Conservation (phyloP, 1,284 basidiomycete genomes). For the Xanthoconium separans region DNA sequence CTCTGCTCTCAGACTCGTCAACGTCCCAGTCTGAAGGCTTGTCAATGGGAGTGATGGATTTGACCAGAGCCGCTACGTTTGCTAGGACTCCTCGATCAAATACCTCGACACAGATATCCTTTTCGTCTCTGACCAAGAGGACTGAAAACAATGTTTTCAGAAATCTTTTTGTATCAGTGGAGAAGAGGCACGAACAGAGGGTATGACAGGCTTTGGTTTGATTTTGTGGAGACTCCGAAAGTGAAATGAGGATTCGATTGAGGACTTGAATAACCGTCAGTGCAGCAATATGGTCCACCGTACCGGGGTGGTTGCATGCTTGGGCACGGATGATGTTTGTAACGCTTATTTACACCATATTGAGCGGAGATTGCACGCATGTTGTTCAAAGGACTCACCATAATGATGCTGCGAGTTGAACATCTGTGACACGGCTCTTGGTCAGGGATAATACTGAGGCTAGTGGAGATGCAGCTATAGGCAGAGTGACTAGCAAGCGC, state of each 20-base stretch:
- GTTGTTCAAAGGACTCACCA: conserved; percentile 46
- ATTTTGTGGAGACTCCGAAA: conserved; percentile 40
- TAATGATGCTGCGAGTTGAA: conserved; percentile 65
- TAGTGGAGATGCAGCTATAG: conserved; percentile 37
- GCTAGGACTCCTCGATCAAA: conserved; percentile 60
- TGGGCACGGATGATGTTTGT: conserved; percentile 57
- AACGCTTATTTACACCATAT: conserved; percentile 38
- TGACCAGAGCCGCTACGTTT: conserved; percentile 49
- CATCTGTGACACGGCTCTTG: conserved; percentile 54
- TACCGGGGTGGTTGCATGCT: conserved; percentile 25
- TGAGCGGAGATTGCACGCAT: not conserved
- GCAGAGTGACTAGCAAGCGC: not conserved
- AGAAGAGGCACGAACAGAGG: conserved; percentile 48
- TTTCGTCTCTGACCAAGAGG: conserved; percentile 69
- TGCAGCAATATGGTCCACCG: conserved; percentile 45
- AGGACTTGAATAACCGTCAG: conserved; percentile 63
- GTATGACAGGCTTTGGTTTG: conserved; percentile 69
- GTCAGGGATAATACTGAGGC: conserved; percentile 44
- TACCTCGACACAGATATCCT: conserved; percentile 60
- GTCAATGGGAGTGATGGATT: conserved; percentile 50
- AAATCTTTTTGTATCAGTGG: not conserved
- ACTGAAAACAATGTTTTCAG: conserved; percentile 42
- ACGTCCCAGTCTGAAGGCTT: conserved; percentile 47
- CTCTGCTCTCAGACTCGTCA: conserved; percentile 61
- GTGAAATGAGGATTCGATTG: conserved; percentile 51